A percentile compares a stretch with the other conserved stretches of the same genome.
These are phyloP conservation scores for Nectriaceae sp. DNA, from an alignment of 2,329 filamentous ascomycete species.

Conservation along the genomic window DNA sequence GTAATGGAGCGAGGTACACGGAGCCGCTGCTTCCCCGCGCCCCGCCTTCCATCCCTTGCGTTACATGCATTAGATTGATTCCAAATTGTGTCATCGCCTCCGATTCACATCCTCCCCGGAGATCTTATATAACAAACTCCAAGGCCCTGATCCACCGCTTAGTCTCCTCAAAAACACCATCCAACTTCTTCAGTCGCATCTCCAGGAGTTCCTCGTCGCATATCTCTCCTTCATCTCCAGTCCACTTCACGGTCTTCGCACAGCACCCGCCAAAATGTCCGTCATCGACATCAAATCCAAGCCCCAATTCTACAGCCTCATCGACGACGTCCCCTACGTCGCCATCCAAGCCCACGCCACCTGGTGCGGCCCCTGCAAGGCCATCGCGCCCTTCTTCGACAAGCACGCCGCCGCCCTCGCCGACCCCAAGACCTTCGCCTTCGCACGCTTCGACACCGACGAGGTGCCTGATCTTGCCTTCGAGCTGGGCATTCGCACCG, in stretches of 20 bases:
- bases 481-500: constrained; percentile 53
- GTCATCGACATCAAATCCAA: constrained; percentile 42
- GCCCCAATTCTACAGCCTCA: constrained; percentile 51
- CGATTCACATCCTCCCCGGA: constrained; percentile 4
- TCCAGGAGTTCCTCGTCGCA: not conserved
- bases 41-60: not conserved
- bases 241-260: constrained; percentile 2
- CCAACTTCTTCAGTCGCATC: not conserved
- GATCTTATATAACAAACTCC: too few species aligned
- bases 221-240: constrained; percentile 7
- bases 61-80: too few species aligned
- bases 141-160: not conserved
- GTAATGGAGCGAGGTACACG: not conserved
- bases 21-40: too few species aligned
- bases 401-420: constrained; percentile 44
- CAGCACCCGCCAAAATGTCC: constrained; percentile 1
- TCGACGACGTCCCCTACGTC: constrained; percentile 51
- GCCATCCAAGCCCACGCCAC: constrained; percentile 59
- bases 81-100: constrained; percentile 25
- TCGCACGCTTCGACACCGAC: constrained; percentile 63
- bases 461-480: constrained; percentile 50
- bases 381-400: constrained; percentile 56
- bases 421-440: constrained; percentile 47
- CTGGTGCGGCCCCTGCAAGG: constrained; percentile 64
- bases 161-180: not conserved